phyloP scores from a whole-genome alignment of 2,329 filamentous ascomycete genomes.

The Tolypocladium ovalisporum region DNA sequence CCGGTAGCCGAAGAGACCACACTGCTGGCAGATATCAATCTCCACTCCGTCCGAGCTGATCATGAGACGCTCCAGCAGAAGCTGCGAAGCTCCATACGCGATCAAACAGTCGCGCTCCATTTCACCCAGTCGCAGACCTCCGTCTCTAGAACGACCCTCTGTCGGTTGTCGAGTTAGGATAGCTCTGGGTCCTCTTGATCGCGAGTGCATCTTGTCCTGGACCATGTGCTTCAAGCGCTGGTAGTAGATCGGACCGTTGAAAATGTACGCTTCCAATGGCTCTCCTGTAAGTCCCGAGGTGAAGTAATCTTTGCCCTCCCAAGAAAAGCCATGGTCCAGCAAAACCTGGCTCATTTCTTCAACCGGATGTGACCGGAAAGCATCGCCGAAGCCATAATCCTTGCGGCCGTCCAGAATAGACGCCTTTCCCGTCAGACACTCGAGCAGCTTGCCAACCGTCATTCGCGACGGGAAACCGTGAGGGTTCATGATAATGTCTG shows the following conservation, averaged over 20 bases:
- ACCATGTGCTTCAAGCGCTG: conserved; percentile 99
- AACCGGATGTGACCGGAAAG: conserved; percentile 74
- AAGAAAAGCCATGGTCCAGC: conserved; percentile 82
- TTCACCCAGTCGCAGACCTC: conserved; percentile 86
- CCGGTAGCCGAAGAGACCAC: conserved; percentile 90
- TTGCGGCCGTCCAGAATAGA: conserved; percentile 75
- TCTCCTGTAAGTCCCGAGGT: conserved; percentile 94
- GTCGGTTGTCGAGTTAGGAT: conserved; percentile 93
- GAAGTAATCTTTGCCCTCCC: conserved; percentile 94
- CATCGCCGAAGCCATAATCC: conserved; percentile 73
- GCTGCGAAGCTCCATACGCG: conserved; percentile 87
- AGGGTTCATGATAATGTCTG: conserved; percentile 99
- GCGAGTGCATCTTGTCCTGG: conserved; percentile 98
- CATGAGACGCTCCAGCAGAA: conserved; percentile 90
- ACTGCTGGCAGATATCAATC: conserved; percentile 88
- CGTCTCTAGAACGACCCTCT: conserved; percentile 85
- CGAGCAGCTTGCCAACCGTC: conserved; percentile 97
- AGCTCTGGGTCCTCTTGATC: conserved; percentile 78
- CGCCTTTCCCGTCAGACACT: conserved; percentile 89
- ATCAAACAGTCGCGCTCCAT: conserved; percentile 99
- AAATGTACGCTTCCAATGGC: conserved; percentile 87
- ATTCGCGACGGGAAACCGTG: conserved; percentile 99
- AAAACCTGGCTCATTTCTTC: conserved; percentile 83
- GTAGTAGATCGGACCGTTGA: conserved; percentile 98
- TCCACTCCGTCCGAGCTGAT: conserved; percentile 81